Base-by-base conservation (phyloP, 257 asterid species). In the Solanum paucissectum region DNA sequence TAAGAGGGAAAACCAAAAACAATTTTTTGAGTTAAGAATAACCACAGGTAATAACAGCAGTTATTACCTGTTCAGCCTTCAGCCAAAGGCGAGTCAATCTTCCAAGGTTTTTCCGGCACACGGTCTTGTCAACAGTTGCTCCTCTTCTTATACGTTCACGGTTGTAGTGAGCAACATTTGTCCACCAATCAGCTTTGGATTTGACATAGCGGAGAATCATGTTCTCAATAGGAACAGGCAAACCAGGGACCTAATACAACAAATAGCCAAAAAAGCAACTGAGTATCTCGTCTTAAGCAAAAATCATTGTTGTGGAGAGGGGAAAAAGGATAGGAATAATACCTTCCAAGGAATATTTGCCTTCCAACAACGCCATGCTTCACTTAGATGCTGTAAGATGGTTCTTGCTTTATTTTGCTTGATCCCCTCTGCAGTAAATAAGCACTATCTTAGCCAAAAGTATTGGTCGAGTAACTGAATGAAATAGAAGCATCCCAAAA, bases 171-270 rank as follows among this genome's bases (percentile, higher is more conserved):
- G 99, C 98, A 88, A 97, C 99, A 92, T 97, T 97, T 38, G 99
- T 97, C 99, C 99, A 97, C 99, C 99, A 97, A 92, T 97, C 99
- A 86, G 99, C 99, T 93, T 97, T 97, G 46, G 99, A 96, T 89
- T 97, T 97, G 82, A 97, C 99, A 88, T 97, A 97, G n/a, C 99
- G 98, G 37, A 97, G 98, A 84, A 97, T 97, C 99, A 97, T 96
- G 93, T 97, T 97, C 95, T 96, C 99, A 89, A 97, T 95, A 10
- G 99, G 99, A 88, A 97, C 99, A 33, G 99, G 99, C 90, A 96
- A 90, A 79, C 98, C 99, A 42, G 99, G 99, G 38, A 97, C 98
- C 96, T 94, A 27, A 75, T 11, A 87, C 29, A 87, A 38, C 85
- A 52, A 89, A 88, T 44, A 83, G 69, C 86, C 85, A 49, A 82